Evolutionary conservation across 1,284 basidiomycete species (phyloP).

Genomic region (Coriolopsis trogii): DNA sequence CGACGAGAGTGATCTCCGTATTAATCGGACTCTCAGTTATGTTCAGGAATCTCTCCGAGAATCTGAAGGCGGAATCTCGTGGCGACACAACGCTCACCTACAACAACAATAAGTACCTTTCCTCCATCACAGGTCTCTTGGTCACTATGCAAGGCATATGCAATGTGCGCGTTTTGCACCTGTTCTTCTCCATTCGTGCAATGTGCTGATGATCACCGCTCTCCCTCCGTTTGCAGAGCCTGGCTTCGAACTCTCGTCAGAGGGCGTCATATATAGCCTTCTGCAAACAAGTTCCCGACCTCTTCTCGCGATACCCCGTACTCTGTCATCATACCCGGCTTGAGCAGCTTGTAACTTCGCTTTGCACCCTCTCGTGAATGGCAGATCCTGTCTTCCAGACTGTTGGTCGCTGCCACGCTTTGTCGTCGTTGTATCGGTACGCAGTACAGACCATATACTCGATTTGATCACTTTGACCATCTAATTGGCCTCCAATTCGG

Average conservation of each 20-base stretch:
- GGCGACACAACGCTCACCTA: slow-evolving; percentile 10
- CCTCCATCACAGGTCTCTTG: slow-evolving; percentile 26
- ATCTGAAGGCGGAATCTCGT: slow-evolving; percentile 12
- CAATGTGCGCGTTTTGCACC: slow-evolving; percentile 18
- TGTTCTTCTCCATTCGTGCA: background rate
- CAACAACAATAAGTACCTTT: slow-evolving; percentile 25
- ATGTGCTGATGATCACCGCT: background rate
- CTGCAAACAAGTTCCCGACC: slow-evolving; percentile 10
- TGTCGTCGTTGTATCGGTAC: too few relatives aligned
- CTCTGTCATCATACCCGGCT: slow-evolving; percentile 14
- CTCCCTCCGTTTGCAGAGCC: too few relatives aligned
- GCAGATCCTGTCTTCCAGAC: too few relatives aligned
- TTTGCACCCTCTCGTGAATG: slow-evolving; percentile 13
- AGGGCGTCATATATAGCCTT: slow-evolving; percentile 10
- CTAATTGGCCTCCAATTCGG: too few relatives aligned
- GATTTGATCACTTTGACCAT: too few relatives aligned
- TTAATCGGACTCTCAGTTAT: too few relatives aligned
- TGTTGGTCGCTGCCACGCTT: too few relatives aligned
- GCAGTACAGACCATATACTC: too few relatives aligned
- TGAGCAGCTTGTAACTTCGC: slow-evolving; percentile 8
- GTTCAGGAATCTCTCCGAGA: slow-evolving; percentile 24
- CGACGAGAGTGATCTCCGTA: too few relatives aligned
- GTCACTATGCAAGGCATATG: slow-evolving; percentile 28
- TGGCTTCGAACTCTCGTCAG: background rate
- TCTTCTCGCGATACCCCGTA: slow-evolving; percentile 11